Conservation (phyloP, 768 basidiomycete genomes). For the Boletus eberwhitei region DNA sequence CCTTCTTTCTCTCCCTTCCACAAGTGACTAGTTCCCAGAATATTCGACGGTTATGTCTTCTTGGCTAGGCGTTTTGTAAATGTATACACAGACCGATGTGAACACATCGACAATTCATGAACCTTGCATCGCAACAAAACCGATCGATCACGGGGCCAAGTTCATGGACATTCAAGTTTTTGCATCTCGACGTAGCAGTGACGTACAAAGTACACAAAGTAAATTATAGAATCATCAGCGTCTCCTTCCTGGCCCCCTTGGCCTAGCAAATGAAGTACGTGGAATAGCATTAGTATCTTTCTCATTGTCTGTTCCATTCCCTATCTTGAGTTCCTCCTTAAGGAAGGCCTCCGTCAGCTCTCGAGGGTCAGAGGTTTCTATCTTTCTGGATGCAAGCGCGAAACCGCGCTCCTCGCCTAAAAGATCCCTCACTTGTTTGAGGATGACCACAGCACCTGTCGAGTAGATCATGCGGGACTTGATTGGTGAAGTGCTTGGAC, state of each 20-base stretch:
- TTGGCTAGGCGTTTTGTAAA: no score
- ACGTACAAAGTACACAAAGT: not conserved
- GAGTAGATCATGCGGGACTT: constrained; percentile 91
- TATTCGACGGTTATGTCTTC: no score
- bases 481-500: constrained; percentile 76
- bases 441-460: constrained; percentile 57
- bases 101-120: no score
- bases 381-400: constrained; percentile 51
- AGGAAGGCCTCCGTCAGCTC: constrained; percentile 70
- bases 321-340: constrained; percentile 50
- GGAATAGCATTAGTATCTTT: not conserved
- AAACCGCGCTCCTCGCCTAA: constrained; percentile 43
- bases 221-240: constrained; percentile 23
- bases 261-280: constrained; percentile 58
- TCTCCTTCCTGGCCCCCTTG: constrained; percentile 64
- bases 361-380: constrained; percentile 78
- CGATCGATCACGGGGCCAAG: no score
- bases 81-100: no score
- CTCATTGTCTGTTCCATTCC: constrained; percentile 3
- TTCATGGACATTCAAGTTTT: no score
- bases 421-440: constrained; percentile 51
- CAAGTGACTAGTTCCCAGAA: no score
- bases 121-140: no score
- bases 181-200: no score
- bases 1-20: no score